Base-by-base conservation (phyloP, 108 stramenopile species). In the Cylindrotheca fusiformis region DNA sequence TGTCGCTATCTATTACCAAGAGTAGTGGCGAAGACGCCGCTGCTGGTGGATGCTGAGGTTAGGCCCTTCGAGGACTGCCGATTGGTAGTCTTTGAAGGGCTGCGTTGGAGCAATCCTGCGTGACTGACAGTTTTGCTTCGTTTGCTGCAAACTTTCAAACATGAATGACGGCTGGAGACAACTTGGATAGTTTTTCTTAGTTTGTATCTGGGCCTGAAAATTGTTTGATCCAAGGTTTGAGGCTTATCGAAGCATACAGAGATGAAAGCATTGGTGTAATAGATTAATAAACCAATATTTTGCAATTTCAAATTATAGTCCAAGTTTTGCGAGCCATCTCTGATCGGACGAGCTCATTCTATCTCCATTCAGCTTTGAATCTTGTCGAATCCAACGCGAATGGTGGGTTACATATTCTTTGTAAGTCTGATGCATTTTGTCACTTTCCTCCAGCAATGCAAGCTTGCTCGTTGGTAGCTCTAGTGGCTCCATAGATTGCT, bases 31-130 rank as follows among this genome's bases (percentile, higher is more conserved):
- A 81, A 55, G 80, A 82, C 67, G 92, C 94, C 71, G 81, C 87
- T 70, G 94, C 95, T 65, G 80, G 86, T 31, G 94, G 94, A 28
- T 98, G 97, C 97, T 98, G 97, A 96, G 97, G 97, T 54, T 98
- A 98, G 88, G 93, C 95, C 93, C 90, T 87, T 91, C 84, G 82
- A 83, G 83, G 60, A 67, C 52, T 14, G 10, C 14, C 46, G 18
- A 26, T 24, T 48, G 51, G 36, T 20, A 30, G 56, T 60, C 29
- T 51, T 66, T 60, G 65, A 62, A 66, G 72, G 72, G 72, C 62
- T 65, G 54, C 57, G 48, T 58, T 65, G 71, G 63, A 72, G 69
- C 30, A 28, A 63, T 71, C 69, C 55, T 63, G 47, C 32, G 65
- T 33, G 41, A 20, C 60, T 48, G 1, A 3, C 12, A 12, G 14